phyloP scores from a whole-genome alignment of 2,329 filamentous ascomycete genomes.

The Ceratocystis huliohia region DNA sequence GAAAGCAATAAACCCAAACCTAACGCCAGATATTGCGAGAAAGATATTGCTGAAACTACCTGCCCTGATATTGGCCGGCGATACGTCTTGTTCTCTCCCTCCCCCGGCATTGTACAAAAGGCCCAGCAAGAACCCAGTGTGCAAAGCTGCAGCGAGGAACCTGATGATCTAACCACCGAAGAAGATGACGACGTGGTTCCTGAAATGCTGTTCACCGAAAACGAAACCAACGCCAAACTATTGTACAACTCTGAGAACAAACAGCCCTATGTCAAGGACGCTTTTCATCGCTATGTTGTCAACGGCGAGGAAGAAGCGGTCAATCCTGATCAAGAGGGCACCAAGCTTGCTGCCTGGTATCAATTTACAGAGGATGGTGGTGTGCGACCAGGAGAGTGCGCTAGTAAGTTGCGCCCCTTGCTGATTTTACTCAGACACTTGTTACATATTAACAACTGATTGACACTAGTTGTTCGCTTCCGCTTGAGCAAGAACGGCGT shows the following conservation, averaged over 20 bases:
- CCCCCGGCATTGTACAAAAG: constrained; percentile 54
- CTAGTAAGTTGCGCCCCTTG: constrained; percentile 48
- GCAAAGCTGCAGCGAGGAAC: constrained; percentile 30
- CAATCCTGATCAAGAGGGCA: constrained; percentile 68
- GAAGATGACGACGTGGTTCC: constrained; percentile 69
- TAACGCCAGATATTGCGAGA: constrained; percentile 52
- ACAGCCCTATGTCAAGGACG: constrained; percentile 82
- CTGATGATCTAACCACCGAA: constrained; percentile 24
- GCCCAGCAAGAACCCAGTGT: too few species aligned
- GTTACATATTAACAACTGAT: constrained; percentile 8
- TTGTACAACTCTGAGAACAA: constrained; percentile 71
- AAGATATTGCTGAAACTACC: constrained; percentile 1
- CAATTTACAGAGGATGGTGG: constrained; percentile 81
- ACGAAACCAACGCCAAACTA: constrained; percentile 74
- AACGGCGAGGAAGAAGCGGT: constrained; percentile 66
- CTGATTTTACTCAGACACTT: neutral
- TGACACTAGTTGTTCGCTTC: constrained; percentile 66
- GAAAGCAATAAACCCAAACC: constrained; percentile 73
- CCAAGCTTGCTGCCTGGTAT: constrained; percentile 86
- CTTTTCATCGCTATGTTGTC: constrained; percentile 80
- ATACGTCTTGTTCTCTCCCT: constrained; percentile 76
- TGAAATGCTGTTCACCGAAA: constrained; percentile 81
- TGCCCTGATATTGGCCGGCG: constrained; percentile 66
- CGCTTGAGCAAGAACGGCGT: constrained; percentile 58
- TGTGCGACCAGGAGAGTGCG: constrained; percentile 80